A percentile compares a stretch with the other conserved stretches of the same genome.
These are phyloP conservation scores for Sporothrix curviconia DNA, from an alignment of 2,329 filamentous ascomycete genomes.

Conservation along the genomic window DNA sequence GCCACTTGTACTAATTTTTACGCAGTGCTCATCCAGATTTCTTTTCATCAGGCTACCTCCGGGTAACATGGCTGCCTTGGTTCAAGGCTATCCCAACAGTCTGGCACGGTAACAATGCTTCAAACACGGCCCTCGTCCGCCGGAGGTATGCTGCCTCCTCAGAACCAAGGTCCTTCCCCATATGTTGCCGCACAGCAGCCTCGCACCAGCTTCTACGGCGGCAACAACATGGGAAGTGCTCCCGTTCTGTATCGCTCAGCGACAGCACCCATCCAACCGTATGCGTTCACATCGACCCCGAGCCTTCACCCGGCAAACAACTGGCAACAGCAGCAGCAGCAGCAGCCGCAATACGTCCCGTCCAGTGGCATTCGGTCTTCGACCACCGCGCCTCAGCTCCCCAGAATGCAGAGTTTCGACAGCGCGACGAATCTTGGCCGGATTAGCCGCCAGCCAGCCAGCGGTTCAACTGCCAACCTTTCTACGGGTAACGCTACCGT, in stretches of 20 bases:
- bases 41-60: neutral
- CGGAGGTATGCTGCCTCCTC: constrained; percentile 7
- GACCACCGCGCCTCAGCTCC: constrained; percentile 38
- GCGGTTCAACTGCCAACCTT: constrained; percentile 35
- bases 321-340: constrained; percentile 14
- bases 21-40: neutral
- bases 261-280: constrained; percentile 61
- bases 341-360: neutral
- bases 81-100: constrained; percentile 76
- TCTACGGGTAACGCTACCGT: constrained; percentile 28
- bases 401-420: constrained; percentile 36
- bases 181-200: constrained; percentile 41
- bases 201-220: constrained; percentile 46
- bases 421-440: constrained; percentile 5
- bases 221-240: constrained; percentile 34
- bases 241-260: constrained; percentile 49
- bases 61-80: constrained; percentile 71
- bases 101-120: constrained; percentile 66
- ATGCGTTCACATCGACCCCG: constrained; percentile 68
- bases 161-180: constrained; percentile 24
- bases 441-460: constrained; percentile 28
- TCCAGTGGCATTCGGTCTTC: constrained; percentile 36
- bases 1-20: neutral
- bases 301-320: constrained; percentile 44
- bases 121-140: constrained; percentile 56